phyloP scores from a whole-genome alignment of 768 basidiomycete species.

The Psilocybe azurescens region DNA sequence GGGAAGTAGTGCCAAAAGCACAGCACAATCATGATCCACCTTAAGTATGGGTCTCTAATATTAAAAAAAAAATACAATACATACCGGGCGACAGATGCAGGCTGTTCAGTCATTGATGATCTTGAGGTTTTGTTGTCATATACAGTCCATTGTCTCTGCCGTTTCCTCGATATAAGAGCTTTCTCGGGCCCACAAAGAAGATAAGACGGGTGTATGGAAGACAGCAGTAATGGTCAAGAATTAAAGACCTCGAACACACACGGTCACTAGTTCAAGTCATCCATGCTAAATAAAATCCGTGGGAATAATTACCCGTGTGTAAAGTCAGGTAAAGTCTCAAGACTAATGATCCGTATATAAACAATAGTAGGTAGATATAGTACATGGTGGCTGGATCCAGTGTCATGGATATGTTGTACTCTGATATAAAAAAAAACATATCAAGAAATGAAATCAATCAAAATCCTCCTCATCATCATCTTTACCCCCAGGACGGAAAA shows the following conservation, averaged over 20 bases:
- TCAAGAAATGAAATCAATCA: conserved; percentile 18
- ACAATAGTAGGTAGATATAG: conserved; percentile 3
- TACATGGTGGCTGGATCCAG: conserved; percentile 1
- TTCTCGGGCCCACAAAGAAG: conserved; percentile 10
- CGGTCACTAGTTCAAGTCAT: conserved; percentile 3
- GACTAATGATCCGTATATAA: background rate
- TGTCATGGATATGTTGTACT: conserved; percentile 1
- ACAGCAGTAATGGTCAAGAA: conserved; percentile 15
- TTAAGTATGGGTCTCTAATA: conserved; percentile 10
- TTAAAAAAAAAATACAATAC: conserved; percentile 20
- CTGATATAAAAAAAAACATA: background rate
- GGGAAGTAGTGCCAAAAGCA: conserved; percentile 7
- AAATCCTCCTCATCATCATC: conserved; percentile 63
- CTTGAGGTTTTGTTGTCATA: conserved; percentile 22
- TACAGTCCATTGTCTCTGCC: conserved; percentile 39
- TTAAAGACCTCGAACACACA: conserved; percentile 9
- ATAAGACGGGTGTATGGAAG: conserved; percentile 7
- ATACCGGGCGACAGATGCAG: conserved; percentile 50
- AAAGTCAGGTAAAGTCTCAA: background rate
- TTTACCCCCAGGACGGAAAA: conserved; percentile 66
- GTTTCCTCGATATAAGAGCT: conserved; percentile 18
- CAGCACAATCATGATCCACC: conserved; percentile 15
- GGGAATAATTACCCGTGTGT: conserved; percentile 13
- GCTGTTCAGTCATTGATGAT: conserved; percentile 48
- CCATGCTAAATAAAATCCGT: conserved; percentile 21